Base-by-base conservation (phyloP, 352 stramenopile genomes). In the Pythium inflatum region DNA sequence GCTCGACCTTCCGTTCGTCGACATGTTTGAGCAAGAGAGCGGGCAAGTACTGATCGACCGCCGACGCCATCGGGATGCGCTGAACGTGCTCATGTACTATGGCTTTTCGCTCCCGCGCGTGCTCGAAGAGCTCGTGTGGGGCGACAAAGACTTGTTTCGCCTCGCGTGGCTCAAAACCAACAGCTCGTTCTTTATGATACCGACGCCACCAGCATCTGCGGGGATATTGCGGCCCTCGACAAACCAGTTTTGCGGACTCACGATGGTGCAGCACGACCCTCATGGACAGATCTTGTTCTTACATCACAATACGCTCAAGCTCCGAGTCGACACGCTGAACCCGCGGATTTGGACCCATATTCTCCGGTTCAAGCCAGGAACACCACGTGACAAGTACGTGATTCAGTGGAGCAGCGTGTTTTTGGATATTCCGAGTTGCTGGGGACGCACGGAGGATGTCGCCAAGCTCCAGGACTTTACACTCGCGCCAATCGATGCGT, bases 1-100 rank as follows among this genome's bases (percentile, higher is more conserved):
- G 13, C 78, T 93, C 9, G 80, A 78, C 11, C 51, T 94, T 20
- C 25, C 76, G 7, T 77, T 71, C n/a, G 81, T 90, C 25, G 76
- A 91, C 65, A 82, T 80, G 74, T 93, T 93, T 51, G 87, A 94
- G 66, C 87, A 94, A 66, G 87, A 94, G 61, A 90, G 80, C 27
- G 87, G 85, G 0, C 87, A 94, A 34, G 73, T 94, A 46, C 54
- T 94, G 20, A 78, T 94, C 14, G 71, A 94, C 60, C 76, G 85
- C 0, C 62, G 49, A 5, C 73, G 70, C 5, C 80, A 90, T 58
- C n/a, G 64, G 3, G 50, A 57, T 6, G 84, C 87, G 2, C 60
- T 94, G 48, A 83, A 90, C 24, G 74, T 75, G 6, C 71, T 94
- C 36, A 86, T 91, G 77, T 91, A 87, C 64, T 93, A 90, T 64